Conservation (phyloP, 495 filamentous ascomycete genomes). For the Penicillium desertorum region DNA sequence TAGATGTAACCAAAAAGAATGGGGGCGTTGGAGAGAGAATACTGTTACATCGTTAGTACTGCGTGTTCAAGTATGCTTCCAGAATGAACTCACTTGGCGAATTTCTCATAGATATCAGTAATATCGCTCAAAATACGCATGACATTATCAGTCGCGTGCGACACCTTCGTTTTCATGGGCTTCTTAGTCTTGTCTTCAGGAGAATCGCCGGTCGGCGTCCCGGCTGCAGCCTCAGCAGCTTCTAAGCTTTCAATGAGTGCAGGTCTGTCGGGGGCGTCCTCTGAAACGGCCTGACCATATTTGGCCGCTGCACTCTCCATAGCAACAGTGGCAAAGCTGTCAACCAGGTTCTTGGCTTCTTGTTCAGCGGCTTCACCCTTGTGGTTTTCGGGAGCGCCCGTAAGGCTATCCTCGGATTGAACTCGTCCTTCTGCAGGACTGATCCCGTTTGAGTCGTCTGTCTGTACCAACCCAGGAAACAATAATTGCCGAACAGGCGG, state of each 20-base stretch:
- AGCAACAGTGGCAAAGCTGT: conserved; percentile 70
- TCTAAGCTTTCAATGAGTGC: conserved; percentile 61
- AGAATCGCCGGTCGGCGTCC: conserved; percentile 56
- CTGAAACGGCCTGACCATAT: conserved; percentile 54
- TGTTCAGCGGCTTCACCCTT: conserved; percentile 85
- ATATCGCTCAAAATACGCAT: conserved; percentile 77
- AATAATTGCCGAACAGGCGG: conserved; percentile 61
- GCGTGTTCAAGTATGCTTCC: neutral
- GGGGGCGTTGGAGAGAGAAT: conserved; percentile 76
- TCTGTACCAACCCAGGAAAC: conserved; percentile 72
- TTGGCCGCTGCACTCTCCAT: conserved; percentile 76
- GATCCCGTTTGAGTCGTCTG: conserved; percentile 57
- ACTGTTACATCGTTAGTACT: conserved; percentile 35
- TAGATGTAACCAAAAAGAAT: conserved; percentile 62
- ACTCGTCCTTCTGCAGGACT: conserved; percentile 68
- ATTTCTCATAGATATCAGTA: conserved; percentile 75
- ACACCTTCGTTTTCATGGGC: conserved; percentile 77
- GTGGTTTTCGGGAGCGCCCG: conserved; percentile 79
- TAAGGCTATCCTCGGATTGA: conserved; percentile 74
- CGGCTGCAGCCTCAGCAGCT: conserved; percentile 52
- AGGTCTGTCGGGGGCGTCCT: conserved; percentile 44
- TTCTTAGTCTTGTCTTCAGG: conserved; percentile 80
- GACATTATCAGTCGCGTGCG: conserved; percentile 68
- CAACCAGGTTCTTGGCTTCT: conserved; percentile 80
- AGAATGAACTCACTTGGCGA: conserved; percentile 62